Conservation (phyloP, 1,284 basidiomycete species). For the Coniferiporia sulphurascens region DNA sequence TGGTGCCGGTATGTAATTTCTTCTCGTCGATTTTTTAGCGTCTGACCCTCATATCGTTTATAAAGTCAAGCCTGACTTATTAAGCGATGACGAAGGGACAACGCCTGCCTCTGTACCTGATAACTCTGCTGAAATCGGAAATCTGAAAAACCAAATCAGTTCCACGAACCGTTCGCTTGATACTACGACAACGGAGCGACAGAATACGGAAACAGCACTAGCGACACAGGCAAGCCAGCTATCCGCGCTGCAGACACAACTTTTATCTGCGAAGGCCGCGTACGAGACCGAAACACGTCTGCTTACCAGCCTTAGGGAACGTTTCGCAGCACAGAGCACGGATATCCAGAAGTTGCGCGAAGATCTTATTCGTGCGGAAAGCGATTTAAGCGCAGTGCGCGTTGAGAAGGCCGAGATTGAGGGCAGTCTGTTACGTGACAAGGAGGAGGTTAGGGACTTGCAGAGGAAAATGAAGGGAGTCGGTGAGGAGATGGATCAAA, state of each 20-base stretch:
- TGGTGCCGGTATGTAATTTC: conserved; percentile 20
- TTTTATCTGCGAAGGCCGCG: conserved; percentile 70
- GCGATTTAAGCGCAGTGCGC: conserved; percentile 83
- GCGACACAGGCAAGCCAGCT: conserved; percentile 65
- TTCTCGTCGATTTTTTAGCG: conserved; percentile 4
- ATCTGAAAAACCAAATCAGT: conserved; percentile 76
- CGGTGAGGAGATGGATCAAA: conserved; percentile 64
- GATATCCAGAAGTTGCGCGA: conserved; percentile 75
- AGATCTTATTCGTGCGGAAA: conserved; percentile 87
- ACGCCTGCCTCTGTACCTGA: conserved; percentile 51
- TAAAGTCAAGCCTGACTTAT: conserved; percentile 44
- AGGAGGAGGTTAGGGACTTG: conserved; percentile 88
- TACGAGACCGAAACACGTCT: conserved; percentile 83
- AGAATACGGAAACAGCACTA: conserved; percentile 50
- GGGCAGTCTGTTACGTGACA: conserved; percentile 83
- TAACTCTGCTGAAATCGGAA: conserved; percentile 78
- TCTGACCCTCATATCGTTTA: background rate
- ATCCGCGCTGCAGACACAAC: conserved; percentile 68
- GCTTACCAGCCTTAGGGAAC: conserved; percentile 69
- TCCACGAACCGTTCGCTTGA: conserved; percentile 75
- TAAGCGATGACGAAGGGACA: conserved; percentile 65
- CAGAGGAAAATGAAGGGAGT: conserved; percentile 82
- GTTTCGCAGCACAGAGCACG: conserved; percentile 65
- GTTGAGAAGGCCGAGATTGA: conserved; percentile 94
- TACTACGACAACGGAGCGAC: conserved; percentile 54